Base-by-base conservation (phyloP, 306 rosid species). In the Rubus idaeus region DNA sequence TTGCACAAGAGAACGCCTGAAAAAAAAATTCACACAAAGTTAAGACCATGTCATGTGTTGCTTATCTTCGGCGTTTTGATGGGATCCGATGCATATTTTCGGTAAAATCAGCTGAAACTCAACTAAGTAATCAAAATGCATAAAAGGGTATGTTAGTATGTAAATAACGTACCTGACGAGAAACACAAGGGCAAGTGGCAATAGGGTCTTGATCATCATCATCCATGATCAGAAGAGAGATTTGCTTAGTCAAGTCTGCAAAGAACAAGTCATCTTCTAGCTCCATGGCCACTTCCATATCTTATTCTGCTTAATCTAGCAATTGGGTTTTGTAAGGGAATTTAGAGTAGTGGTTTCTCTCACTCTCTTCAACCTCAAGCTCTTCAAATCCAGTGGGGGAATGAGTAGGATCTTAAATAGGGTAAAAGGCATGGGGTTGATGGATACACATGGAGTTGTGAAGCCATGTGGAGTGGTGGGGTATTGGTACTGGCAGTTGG, bases 221-320 rank as follows among this genome's bases (percentile, higher is more conserved):
- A 46, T 93, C 97, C 98, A 91, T 87, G 74, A 93, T 91, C 5
- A 91, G 83, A 56, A 88, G 91, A 68, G 91, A 88, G 47, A 93
- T 86, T 73, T 93, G 98, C 81, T 84, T 91, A 86, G 88, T 93
- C 60, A 93, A 81, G 84, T 93, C 97, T 52, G 92, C 93, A 86
- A 86, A 93, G 85, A 82, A 81, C 67, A 80, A 78, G 80, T 93
- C 96, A 84, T 91, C 93, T 80, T 91, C 94, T 13, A 86, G 75
- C 55, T 91, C 93, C 61, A 81, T 71, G n/a, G 82, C 68, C 52
- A 83, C 74, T 70, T 89, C 96, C 96, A 89, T 84, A 12, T n/a
- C 51, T 47, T 7, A 66, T 7, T 7, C 61, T 41, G 5, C 69
- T 26, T n/a, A 71, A 74, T 41, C 55, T 20, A 75, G 45, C 45